Evolutionary conservation across 2,329 filamentous ascomycete species (phyloP), one percentile per base, ranked within the genome.

Genomic region (Microcyclospora tardicrescens): DNA sequence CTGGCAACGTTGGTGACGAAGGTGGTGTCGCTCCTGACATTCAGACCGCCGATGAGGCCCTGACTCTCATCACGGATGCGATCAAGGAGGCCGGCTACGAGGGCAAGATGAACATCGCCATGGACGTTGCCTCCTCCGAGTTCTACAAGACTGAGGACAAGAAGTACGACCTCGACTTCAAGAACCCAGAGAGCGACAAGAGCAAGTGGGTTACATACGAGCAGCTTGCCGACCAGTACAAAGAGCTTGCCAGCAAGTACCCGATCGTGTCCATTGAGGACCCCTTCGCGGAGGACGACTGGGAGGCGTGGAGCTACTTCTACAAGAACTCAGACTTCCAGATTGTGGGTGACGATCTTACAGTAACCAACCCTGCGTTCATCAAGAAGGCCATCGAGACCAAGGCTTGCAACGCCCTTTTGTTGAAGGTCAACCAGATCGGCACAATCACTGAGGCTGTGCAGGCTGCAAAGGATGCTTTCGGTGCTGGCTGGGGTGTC

Each of bases 291-390:
- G 91, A 98, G 78, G 91, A 96, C 61, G 91, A 98, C 75, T 98
- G 91, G 91, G 89, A 96, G 78, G 91, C 91, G 47, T 98, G 91
- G 91, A 93, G 84, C 79, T 94, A 96, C 81, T 98, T 96, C 81
- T 94, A 82, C 82, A 95, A 95, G 83, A 91, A 84, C 58, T 86
- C 85, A 62, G 80, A 95, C 68, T 87, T 93, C 75, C 91, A 98
- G 77, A 86, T 98, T 62, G 91, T 98, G 53, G 91, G 81, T 72
- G 91, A 98, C 63, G 91, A 98, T 64, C 69, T 98, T 76, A 96
- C 91, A 53, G 91, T 98, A 68, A 98, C 91, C 68, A 98, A 98
- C 80, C 91, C 91, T 48, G 71, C 84, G 58, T 89, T 91, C 68
- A 98, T 98, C 78, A 95, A 96, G 84, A 93, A 93, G 77, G 91